A percentile compares a stretch with the other conserved stretches of the same genome.
Conservation (phyloP, 2,329 filamentous ascomycete species). For the Xylariaceae sp. region DNA sequence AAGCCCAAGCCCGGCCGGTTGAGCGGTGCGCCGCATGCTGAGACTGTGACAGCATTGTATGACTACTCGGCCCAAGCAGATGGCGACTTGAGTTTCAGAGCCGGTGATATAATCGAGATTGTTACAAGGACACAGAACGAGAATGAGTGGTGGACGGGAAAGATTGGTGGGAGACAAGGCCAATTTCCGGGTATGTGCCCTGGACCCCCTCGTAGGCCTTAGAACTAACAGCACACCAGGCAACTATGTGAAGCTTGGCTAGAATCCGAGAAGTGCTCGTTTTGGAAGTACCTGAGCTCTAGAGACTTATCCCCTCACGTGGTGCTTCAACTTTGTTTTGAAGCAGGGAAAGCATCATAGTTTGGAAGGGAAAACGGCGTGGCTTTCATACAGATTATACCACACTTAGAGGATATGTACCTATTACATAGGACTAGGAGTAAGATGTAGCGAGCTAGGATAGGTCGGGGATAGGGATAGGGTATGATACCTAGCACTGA, state of each 20-base stretch:
- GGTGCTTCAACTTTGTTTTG: too few species aligned
- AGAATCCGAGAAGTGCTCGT: conserved; percentile 10
- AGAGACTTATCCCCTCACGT: too few species aligned
- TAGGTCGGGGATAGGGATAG: too few species aligned
- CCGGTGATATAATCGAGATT: conserved; percentile 89
- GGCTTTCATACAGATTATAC: too few species aligned
- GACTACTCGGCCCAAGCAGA: conserved; percentile 96
- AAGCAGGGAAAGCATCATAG: too few species aligned
- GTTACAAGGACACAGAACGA: conserved; percentile 76
- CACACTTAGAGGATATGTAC: too few species aligned
- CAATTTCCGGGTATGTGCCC: conserved; percentile 82
- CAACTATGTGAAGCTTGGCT: conserved; percentile 47
- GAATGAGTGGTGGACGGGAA: conserved; percentile 97
- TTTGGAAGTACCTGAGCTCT: too few species aligned
- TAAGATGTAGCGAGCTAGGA: too few species aligned
- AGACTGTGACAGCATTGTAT: conserved; percentile 87
- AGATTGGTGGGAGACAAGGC: conserved; percentile 72
- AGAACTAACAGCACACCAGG: conserved; percentile 31
- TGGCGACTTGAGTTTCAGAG: conserved; percentile 84
- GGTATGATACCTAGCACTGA: too few species aligned
- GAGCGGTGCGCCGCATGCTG: conserved; percentile 59
- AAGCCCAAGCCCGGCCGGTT: conserved; percentile 72
- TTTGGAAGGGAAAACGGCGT: too few species aligned
- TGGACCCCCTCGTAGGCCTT: background rate
- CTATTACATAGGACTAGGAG: too few species aligned